A percentile compares a stretch with the other conserved stretches of the same genome.
Conservation (phyloP, 106 monocot species). For the Narthecium ossifragum region DNA sequence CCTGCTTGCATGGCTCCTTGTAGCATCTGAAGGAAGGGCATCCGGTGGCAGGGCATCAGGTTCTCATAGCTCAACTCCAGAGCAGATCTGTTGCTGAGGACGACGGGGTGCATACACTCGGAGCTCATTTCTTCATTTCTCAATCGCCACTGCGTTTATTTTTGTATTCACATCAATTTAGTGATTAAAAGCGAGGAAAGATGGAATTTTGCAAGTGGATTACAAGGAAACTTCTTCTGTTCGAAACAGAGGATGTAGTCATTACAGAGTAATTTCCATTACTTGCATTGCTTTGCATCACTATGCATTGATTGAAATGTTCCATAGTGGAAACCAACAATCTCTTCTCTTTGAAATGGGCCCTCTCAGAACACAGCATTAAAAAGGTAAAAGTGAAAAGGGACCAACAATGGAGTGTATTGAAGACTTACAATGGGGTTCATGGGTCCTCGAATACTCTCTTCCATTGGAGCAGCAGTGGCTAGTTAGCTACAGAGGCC, state of each 20-base stretch:
- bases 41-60: constrained; percentile 2
- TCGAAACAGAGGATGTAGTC: too few relatives aligned
- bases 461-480: neutral
- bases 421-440: constrained; percentile 21
- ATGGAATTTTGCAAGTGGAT: constrained; percentile 1
- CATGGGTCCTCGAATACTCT: constrained; percentile 13
- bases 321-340: too few relatives aligned
- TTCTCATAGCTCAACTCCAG: neutral
- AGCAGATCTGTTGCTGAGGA: neutral
- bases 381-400: too few relatives aligned
- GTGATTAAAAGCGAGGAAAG: too few relatives aligned
- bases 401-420: neutral
- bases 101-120: neutral
- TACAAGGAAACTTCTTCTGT: constrained; percentile 1
- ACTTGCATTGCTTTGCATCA: too few relatives aligned
- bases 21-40: constrained; percentile 74
- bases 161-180: too few relatives aligned
- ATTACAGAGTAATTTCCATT: too few relatives aligned
- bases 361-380: too few relatives aligned
- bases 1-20: constrained; percentile 21
- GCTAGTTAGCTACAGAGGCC: neutral
- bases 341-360: too few relatives aligned
- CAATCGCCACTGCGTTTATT: neutral
- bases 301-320: too few relatives aligned
- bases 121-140: constrained; percentile 6